These are phyloP conservation scores for Russula foetens DNA, from an alignment of 768 basidiomycete species.

Conservation along the genomic window DNA sequence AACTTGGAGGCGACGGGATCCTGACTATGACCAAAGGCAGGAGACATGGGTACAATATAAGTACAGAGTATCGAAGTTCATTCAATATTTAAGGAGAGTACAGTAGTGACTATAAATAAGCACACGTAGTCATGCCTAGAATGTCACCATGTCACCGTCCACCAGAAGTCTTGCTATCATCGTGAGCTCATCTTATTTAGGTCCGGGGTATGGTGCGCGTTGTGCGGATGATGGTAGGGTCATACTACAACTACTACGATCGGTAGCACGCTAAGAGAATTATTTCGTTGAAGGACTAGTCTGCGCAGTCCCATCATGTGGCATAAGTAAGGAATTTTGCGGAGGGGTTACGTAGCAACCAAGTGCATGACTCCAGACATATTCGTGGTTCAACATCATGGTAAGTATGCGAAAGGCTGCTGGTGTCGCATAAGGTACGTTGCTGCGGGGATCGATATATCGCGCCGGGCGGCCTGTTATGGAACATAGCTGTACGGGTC, in stretches of 20 bases:
- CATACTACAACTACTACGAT: neutral
- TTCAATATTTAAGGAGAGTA: too few species aligned
- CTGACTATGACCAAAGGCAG: neutral
- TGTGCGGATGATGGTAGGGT: neutral
- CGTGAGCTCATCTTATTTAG: neutral
- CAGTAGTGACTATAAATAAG: too few species aligned
- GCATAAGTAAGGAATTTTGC: neutral
- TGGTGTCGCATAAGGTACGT: conserved; percentile 69
- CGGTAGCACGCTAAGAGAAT: neutral
- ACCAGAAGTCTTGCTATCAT: neutral
- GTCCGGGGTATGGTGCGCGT: neutral
- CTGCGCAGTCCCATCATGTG: neutral
- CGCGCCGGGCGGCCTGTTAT: conserved; percentile 72
- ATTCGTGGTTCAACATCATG: conserved; percentile 55
- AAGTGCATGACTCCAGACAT: conserved; percentile 47
- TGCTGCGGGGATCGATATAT: conserved; percentile 75
- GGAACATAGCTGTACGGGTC: conserved; percentile 56
- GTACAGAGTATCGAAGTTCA: neutral
- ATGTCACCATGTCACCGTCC: neutral
- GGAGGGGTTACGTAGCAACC: conserved; percentile 34
- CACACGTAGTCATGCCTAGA: neutral
- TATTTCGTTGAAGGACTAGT: neutral
- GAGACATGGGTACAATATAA: neutral
- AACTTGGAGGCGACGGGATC: neutral
- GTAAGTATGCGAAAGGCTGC: conserved; percentile 59